Percentiles rank a stretch among this genome's conserved stretches.
Evolutionary conservation across 1,139 yeast genomes (phyloP).

Genomic region (Pichiaceae sp.): DNA sequence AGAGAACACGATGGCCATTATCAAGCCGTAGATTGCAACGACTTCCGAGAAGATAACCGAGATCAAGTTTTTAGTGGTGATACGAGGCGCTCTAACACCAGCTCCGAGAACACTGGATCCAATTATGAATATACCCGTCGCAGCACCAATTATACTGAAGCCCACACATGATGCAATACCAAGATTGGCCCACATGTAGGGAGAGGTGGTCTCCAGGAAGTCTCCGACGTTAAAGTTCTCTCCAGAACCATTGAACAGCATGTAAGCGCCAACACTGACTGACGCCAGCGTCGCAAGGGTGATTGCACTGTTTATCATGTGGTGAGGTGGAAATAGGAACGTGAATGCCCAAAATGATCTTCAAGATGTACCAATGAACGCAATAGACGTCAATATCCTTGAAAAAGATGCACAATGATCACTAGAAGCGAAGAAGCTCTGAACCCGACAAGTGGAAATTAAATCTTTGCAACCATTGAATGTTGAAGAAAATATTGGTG

Average conservation of each 20-base stretch:
- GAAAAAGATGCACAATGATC: too few relatives aligned
- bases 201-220: constrained; percentile 78
- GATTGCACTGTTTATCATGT: too few relatives aligned
- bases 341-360: too few relatives aligned
- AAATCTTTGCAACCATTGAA: too few relatives aligned
- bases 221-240: constrained; percentile 86
- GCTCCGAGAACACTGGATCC: constrained; percentile 96
- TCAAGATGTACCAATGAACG: too few relatives aligned
- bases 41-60: constrained; percentile 98
- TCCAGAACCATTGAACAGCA: constrained; percentile 88
- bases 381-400: too few relatives aligned
- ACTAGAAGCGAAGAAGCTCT: too few relatives aligned
- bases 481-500: too few relatives aligned
- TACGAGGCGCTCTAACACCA: constrained; percentile 95
- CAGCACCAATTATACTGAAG: constrained; percentile 92
- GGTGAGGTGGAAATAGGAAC: too few relatives aligned
- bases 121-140: constrained; percentile 98
- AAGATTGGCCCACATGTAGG: constrained; percentile 93
- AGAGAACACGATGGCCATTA: constrained; percentile 96
- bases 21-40: constrained; percentile 96
- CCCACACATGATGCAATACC: constrained; percentile 96
- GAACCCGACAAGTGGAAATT: too few relatives aligned
- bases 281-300: not conserved
- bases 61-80: constrained; percentile 93
- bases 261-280: constrained; percentile 16